Evolutionary conservation across 805 yeast genomes (phyloP).

Genomic region (Candida arabinofermentans): DNA sequence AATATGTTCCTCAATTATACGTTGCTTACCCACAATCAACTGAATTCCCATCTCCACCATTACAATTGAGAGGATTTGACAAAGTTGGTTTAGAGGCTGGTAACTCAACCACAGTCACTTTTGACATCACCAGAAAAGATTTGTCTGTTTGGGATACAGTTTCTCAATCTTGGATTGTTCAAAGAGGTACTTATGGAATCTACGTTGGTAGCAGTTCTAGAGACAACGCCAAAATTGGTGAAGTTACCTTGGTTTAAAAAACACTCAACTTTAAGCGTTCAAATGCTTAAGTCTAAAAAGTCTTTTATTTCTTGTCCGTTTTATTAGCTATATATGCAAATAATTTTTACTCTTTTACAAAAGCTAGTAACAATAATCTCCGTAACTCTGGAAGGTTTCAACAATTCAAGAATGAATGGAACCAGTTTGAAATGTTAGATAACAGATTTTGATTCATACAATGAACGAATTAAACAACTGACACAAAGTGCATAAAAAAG

Average conservation of each 20-base stretch:
- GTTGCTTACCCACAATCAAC: slow-evolving; percentile 35
- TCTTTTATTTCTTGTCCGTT: background rate
- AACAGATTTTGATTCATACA: no score
- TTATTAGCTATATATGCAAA: background rate
- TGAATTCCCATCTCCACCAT: slow-evolving; percentile 34
- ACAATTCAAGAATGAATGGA: no score
- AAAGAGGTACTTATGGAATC: slow-evolving; percentile 44
- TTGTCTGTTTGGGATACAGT: slow-evolving; percentile 46
- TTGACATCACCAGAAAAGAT: background rate
- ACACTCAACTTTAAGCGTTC: background rate
- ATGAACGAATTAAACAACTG: no score
- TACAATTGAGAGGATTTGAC: slow-evolving; percentile 39
- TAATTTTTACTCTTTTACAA: no score
- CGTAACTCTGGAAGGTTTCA: no score
- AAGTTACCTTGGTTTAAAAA: background rate
- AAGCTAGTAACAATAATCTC: no score
- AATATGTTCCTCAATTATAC: slow-evolving; percentile 41
- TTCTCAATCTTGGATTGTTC: slow-evolving; percentile 44
- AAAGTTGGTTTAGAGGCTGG: slow-evolving; percentile 37
- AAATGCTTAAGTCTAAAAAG: background rate
- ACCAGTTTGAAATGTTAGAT: no score
- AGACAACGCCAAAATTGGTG: background rate
- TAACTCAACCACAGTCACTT: slow-evolving; percentile 12
- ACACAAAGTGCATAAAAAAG: no score
- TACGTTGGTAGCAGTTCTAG: slow-evolving; percentile 37